Evolutionary conservation across 768 basidiomycete genomes (phyloP).

Genomic region (Filobasidium floriforme): DNA sequence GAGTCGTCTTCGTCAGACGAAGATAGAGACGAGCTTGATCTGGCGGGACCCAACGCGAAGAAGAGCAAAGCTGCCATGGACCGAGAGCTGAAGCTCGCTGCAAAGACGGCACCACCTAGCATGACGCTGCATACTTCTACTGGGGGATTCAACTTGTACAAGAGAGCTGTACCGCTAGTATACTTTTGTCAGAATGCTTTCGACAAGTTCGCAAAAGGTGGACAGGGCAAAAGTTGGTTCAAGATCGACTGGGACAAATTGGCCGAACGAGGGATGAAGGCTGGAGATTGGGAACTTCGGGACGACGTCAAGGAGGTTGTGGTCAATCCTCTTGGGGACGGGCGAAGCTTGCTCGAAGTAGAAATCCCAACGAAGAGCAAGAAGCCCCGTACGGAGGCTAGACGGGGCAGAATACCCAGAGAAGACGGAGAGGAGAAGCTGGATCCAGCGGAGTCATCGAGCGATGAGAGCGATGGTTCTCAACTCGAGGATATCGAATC

Average conservation of each 20-base stretch:
- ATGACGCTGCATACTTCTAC: slow-evolving; percentile 13
- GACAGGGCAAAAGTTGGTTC: slow-evolving; percentile 23
- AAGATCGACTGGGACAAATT: slow-evolving; percentile 17
- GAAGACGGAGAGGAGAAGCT: background rate
- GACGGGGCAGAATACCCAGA: background rate
- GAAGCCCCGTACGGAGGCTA: background rate
- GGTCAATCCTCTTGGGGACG: background rate
- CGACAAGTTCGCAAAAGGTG: slow-evolving; percentile 25
- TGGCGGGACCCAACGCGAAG: slow-evolving; percentile 16
- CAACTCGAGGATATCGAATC: slow-evolving; percentile 22
- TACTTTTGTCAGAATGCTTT: slow-evolving; percentile 23
- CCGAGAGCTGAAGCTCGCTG: slow-evolving; percentile 23
- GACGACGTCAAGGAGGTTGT: slow-evolving; percentile 10
- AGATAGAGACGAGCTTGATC: slow-evolving; percentile 22
- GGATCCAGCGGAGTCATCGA: slow-evolving; percentile 13
- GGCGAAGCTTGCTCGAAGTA: background rate
- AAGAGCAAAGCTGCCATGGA: slow-evolving; percentile 25
- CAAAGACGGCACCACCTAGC: slow-evolving; percentile 17
- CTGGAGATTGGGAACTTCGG: slow-evolving; percentile 17
- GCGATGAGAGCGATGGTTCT: slow-evolving; percentile 18
- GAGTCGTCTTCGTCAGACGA: slow-evolving; percentile 26
- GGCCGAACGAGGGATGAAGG: background rate
- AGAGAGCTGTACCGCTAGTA: slow-evolving; percentile 22
- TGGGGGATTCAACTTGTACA: slow-evolving; percentile 12
- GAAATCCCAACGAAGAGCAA: background rate